Evolutionary conservation across 176 grass and related monocot genomes (phyloP), one percentile per base, ranked within the genome.

Genomic region (Saccharum spontaneum): DNA sequence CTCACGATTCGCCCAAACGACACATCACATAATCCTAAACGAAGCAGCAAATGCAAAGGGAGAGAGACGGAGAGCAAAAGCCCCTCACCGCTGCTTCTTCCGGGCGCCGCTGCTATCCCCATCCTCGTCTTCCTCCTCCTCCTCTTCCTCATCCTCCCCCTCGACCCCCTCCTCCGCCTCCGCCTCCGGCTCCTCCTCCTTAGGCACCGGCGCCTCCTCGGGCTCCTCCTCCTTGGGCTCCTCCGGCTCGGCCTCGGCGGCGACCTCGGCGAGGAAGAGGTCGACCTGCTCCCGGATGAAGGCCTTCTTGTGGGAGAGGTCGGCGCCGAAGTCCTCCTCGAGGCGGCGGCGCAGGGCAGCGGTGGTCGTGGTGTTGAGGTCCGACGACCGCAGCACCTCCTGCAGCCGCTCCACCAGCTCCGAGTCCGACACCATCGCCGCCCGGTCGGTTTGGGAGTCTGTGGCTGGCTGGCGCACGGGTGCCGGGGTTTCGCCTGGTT

Each of bases 201-300:
- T 49, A 15, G 34, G 63, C 46, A 55, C 83, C 13, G 24, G 52
- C 67, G 55, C 79, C 23, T 73, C 90, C 77, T 79, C 64, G 7
- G 30, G 3, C 65, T 87, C 79, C 79, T 54, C 84, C 79, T 78
- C 83, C 85, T 69, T 39, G 43, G 40, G 74, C 70, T 69, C 90
- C 82, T 45, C 63, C 48, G 46, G 55, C 67, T 87, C 93, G 3
- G 66, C 81, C 65, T 81, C 69, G 74, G 67, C 81, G 41, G 86
- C 49, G 50, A 99, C 44, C 81, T 94, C 91, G 81, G 76, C 22
- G 44, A 96, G 84, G 85, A 92, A 89, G 82, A 99, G 87, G 77
- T 99, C 88, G 68, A 99, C 94, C 91, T 97, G 97, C 83, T 96
- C 91, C 44, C 97, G 86, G 77, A 99, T 90, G 88, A 99, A 99